Evolutionary conservation across 2,329 filamentous ascomycete genomes (phyloP).

Genomic region (Ophiostoma ips): DNA sequence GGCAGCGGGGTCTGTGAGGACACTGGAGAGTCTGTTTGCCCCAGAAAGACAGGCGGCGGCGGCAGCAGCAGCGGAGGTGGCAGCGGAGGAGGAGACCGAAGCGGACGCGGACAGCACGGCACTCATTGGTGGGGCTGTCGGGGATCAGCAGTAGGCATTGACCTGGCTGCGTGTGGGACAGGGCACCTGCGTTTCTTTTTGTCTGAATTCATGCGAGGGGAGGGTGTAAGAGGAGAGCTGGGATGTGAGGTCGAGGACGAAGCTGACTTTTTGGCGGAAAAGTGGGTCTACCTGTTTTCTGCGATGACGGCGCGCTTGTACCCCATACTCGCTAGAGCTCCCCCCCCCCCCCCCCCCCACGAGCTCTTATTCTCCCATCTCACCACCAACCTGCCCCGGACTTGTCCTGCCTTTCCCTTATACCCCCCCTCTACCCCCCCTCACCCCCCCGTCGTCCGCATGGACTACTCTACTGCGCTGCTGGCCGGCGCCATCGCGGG

Average conservation of each 20-base stretch:
- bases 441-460: neutral
- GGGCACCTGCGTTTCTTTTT: no score
- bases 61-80: neutral
- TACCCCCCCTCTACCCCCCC: neutral
- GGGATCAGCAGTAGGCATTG: neutral
- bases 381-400: no score
- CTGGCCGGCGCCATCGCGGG: conserved; percentile 81
- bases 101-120: neutral
- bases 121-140: neutral
- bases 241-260: neutral
- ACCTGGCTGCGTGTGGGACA: no score
- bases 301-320: neutral
- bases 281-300: neutral
- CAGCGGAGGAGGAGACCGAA: neutral
- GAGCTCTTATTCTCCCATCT: no score
- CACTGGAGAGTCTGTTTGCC: neutral
- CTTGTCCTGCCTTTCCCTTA: neutral
- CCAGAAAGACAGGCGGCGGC: neutral
- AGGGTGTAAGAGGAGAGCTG: no score
- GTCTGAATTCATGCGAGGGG: no score
- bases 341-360: no score
- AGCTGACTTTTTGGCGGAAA: neutral
- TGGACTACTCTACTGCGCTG: conserved; percentile 46
- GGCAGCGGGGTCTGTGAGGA: neutral
- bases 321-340: neutral